Evolutionary conservation across 768 basidiomycete species (phyloP), one percentile per base, ranked within the genome.

Genomic region (Serendipita vermifera): DNA sequence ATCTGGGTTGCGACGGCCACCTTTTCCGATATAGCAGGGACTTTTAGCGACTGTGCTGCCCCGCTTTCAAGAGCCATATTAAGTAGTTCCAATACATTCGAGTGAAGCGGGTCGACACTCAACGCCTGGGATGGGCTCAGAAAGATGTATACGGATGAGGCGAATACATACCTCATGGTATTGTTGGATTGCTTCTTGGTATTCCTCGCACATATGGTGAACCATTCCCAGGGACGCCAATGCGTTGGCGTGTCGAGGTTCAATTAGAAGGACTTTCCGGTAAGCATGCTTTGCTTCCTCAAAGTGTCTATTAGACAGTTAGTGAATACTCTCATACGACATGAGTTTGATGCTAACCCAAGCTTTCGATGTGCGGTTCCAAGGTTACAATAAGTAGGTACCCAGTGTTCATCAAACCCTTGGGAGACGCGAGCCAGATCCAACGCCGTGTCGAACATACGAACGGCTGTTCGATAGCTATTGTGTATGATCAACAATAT

Each of bases 211-310:
- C 15, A 87, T 72, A 61, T 96, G 91, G 62, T 84, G 74, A 2
- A 94, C 82, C 66, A 96, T 81, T n/a, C 91, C 96, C 0, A 97
- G 73, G 64, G 87, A 89, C 3, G 86, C 84, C 54, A 92, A 79
- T 2, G 90, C 91, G 9, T 81, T 75, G 1, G 86, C 75, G 59
- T 86, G 80, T 31, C 85, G 78, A n/a, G 91, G 82, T 61, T 97
- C 89, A 32, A 97, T 78, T 64, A 87, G 81, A 17, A 98, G 71
- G 1, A 93, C 91, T 55, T 79, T 80, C 60, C 78, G 75, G 65
- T 94, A 98, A 29, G 83, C 77, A 2, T 64, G 67, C 61, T 80
- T 79, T 3, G 96, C 90, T 54, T 85, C 81, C 31, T 80, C 76
- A 11, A 69, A 64, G 13, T 64, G 66, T 3, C 73, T 75, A 60